Evolutionary conservation across 768 basidiomycete genomes (phyloP).

Genomic region (Strobilomyces dryophilus): DNA sequence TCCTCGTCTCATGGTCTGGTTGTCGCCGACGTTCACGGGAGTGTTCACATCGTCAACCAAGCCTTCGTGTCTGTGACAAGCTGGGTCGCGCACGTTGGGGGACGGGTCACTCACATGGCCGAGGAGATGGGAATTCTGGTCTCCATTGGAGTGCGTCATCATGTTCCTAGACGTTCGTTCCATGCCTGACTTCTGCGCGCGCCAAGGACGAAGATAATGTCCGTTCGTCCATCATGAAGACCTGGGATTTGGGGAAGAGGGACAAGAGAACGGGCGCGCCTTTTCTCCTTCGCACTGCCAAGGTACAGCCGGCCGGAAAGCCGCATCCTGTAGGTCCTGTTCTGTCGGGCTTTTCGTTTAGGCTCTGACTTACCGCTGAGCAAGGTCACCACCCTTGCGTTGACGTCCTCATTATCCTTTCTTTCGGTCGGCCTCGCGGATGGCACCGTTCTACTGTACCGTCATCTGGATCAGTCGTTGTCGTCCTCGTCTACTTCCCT

Average conservation of each 20-base stretch:
- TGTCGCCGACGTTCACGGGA: conserved; percentile 84
- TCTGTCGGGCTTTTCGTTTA: neutral
- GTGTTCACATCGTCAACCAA: conserved; percentile 68
- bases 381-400: conserved; percentile 74
- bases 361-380: neutral
- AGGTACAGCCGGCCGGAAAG: conserved; percentile 69
- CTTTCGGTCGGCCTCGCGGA: conserved; percentile 93
- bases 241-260: conserved; percentile 79
- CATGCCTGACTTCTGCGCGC: conserved; percentile 7
- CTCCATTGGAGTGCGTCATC: conserved; percentile 75
- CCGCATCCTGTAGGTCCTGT: conserved; percentile 64
- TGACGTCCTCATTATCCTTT: conserved; percentile 74
- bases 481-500: conserved; percentile 66
- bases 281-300: conserved; percentile 65
- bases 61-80: conserved; percentile 67
- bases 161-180: neutral
- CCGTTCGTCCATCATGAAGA: conserved; percentile 69
- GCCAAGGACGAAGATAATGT: conserved; percentile 70
- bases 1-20: conserved; percentile 64
- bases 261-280: conserved; percentile 66
- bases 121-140: conserved; percentile 79
- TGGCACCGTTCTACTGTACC: conserved; percentile 87
- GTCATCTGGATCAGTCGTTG: conserved; percentile 88
- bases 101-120: conserved; percentile 82
- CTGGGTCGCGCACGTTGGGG: conserved; percentile 78